Base-by-base conservation (phyloP, 1,284 basidiomycete genomes). In the Caloboletus firmus region DNA sequence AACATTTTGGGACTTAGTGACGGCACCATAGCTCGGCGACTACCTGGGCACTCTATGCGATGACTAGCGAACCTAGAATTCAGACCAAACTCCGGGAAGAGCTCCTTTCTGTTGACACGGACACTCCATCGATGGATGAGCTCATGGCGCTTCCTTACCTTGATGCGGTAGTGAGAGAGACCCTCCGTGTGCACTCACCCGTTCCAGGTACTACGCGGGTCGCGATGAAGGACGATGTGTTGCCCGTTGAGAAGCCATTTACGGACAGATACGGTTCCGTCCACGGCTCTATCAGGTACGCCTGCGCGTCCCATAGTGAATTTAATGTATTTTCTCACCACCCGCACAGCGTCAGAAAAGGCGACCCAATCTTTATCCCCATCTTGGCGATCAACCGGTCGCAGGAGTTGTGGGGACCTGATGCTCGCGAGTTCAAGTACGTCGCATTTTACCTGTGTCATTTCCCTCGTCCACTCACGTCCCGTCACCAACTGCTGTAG, bases 31-130 rank as follows among this genome's bases (percentile, higher is more conserved):
- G 82, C 42, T 82, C 80, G 0, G 77, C 73, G 2, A 76, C 77
- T 0, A 75, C 77, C 0, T 87, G 84, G 84, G 82, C 82, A 0
- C 73, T 94, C 0, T 88, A 79, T 63, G 79, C 82, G 0, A 80
- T 95, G 4, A 70, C 83, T 0, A 73, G 76, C 31, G 59, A 81
- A 51, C 81, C 77, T 0, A 73, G 76, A 0, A 71, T 82, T 1
- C 92, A 95, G 67, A 68, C 63, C 9, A 84, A 82, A 59, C 79
- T 95, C 1, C 82, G 91, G 1, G 74, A 80, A 3, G 93, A 96
- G 65, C 72, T 90, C 1, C 62, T 76, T 9, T 62, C 70, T 0
- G 63, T 83, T 8, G 63, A 70, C 1, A 77, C 75, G 0, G 80
- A 84, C 15, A 76, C 65, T 4, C 81, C 81, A 1, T 77, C 79